phyloP scores from a whole-genome alignment of 1,139 yeast species.

The Candida sp. region DNA sequence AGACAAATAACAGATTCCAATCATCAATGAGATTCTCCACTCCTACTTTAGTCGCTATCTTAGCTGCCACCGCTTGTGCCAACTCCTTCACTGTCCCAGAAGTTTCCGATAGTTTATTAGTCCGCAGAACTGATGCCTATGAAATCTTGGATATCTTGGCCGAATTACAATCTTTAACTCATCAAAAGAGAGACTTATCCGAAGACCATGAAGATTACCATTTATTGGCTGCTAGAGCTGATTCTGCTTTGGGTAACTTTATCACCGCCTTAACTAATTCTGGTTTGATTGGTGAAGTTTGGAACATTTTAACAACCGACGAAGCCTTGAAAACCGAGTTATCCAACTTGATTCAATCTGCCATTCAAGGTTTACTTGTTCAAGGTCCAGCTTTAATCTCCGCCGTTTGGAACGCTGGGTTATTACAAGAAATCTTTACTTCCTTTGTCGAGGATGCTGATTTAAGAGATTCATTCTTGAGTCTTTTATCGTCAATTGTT shows the following conservation, averaged over 20 bases:
- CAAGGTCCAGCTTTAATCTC: conserved; percentile 42
- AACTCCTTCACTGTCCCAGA: conserved; percentile 22
- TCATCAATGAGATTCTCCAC: conserved; percentile 40
- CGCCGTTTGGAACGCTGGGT: conserved; percentile 45
- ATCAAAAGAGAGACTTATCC: conserved; percentile 33
- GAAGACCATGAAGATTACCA: conserved; percentile 21
- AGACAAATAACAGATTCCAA: not conserved
- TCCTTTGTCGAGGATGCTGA: conserved; percentile 30
- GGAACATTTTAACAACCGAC: conserved; percentile 34
- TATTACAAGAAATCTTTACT: conserved; percentile 31
- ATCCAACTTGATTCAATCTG: conserved; percentile 24
- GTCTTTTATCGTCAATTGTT: conserved; percentile 33
- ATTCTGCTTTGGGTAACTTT: conserved; percentile 33
- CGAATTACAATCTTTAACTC: conserved; percentile 25
- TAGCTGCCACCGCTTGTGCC: conserved; percentile 43
- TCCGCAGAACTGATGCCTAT: conserved; percentile 35
- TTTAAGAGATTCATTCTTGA: conserved; percentile 33
- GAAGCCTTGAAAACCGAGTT: conserved; percentile 14
- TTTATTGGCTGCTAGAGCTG: conserved; percentile 37
- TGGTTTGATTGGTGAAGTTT: conserved; percentile 37
- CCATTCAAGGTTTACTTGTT: conserved; percentile 33
- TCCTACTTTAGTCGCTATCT: conserved; percentile 39
- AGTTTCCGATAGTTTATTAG: conserved; percentile 12
- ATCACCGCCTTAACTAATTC: conserved; percentile 36
- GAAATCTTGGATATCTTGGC: conserved; percentile 31